Percentiles rank a stretch among this genome's conserved stretches.
phyloP scores from a whole-genome alignment of 225 moss, liverwort and hornwort genomes.

The Antitrichia curtipendula region DNA sequence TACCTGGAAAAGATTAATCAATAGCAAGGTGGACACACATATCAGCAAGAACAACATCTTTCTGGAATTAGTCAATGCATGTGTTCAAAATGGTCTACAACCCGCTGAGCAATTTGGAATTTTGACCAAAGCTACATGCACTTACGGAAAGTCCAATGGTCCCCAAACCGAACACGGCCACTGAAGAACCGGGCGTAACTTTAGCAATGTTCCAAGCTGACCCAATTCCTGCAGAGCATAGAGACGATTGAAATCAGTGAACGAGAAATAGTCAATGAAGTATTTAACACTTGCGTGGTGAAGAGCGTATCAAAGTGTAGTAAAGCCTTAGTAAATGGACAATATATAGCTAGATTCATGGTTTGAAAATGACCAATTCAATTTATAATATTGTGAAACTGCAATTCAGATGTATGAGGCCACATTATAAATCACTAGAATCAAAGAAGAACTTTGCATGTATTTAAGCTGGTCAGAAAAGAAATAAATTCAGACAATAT shows the following conservation, averaged over 20 bases:
- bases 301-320: background rate
- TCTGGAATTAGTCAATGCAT: background rate
- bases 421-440: background rate
- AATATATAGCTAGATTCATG: background rate
- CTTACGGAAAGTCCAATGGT: conserved; percentile 60
- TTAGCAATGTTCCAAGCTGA: conserved; percentile 55
- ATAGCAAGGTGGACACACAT: background rate
- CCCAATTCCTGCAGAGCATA: conserved; percentile 32
- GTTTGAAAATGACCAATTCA: background rate
- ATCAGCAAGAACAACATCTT: background rate
- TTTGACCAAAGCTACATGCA: background rate
- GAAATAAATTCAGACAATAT: background rate
- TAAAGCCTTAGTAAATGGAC: background rate
- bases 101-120: background rate
- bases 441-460: background rate
- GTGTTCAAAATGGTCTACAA: background rate
- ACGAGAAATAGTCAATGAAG: background rate
- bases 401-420: background rate
- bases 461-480: background rate
- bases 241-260: background rate
- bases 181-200: conserved; percentile 35
- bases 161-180: conserved; percentile 60
- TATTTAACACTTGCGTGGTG: background rate
- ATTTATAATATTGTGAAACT: background rate
- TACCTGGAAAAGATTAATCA: conserved; percentile 10